Evolutionary conservation across 2,329 filamentous ascomycete species (phyloP).

Genomic region (Periconia sp.): DNA sequence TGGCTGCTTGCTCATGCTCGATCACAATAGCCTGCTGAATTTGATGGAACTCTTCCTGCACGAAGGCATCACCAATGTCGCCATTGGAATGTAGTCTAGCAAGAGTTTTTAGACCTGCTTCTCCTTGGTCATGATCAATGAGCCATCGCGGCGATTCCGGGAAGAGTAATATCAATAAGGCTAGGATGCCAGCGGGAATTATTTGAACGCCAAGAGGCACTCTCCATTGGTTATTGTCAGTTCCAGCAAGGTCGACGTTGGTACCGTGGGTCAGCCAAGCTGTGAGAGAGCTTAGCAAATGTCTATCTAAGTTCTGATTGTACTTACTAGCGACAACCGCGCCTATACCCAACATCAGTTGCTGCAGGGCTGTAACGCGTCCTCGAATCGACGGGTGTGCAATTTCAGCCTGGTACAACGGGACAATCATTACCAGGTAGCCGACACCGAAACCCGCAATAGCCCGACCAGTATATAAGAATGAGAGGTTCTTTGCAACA

Average conservation of each 20-base stretch:
- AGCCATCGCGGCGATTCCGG: conserved; percentile 74
- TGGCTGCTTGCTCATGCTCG: conserved; percentile 72
- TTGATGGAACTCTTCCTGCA: conserved; percentile 73
- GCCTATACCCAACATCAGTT: conserved; percentile 83
- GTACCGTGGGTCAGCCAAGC: conserved; percentile 38
- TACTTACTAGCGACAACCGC: conserved; percentile 72
- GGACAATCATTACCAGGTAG: conserved; percentile 68
- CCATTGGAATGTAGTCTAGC: conserved; percentile 74
- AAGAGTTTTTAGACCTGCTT: conserved; percentile 70
- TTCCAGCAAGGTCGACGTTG: conserved; percentile 57
- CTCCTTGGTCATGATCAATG: conserved; percentile 71
- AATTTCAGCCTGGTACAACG: conserved; percentile 80
- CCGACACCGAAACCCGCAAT: conserved; percentile 71
- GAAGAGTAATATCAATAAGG: conserved; percentile 72
- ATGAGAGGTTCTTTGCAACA: conserved; percentile 64
- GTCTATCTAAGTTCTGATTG: conserved; percentile 72
- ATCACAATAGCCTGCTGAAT: conserved; percentile 70
- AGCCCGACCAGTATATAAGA: conserved; percentile 72
- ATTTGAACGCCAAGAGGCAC: conserved; percentile 72
- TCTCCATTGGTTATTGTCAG: conserved; percentile 63
- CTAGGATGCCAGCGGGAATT: conserved; percentile 69
- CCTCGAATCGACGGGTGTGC: conserved; percentile 80
- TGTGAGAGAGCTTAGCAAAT: too few species aligned
- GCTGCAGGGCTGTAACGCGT: conserved; percentile 75
- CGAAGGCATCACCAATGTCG: conserved; percentile 69